Evolutionary conservation across 352 stramenopile genomes (phyloP).

Genomic region (Pythium biforme): DNA sequence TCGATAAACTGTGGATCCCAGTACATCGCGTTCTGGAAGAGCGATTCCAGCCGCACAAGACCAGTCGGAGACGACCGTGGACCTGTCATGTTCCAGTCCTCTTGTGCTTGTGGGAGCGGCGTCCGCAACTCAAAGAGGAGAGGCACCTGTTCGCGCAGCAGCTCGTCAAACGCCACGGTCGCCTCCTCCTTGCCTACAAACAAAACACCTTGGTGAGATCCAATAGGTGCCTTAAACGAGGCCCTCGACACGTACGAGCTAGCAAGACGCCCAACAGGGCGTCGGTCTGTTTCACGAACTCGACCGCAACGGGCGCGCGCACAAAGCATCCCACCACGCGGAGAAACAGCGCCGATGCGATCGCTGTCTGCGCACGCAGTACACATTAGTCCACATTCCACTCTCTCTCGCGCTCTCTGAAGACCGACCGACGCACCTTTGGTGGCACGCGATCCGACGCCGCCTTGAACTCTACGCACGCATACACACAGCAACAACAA

Average conservation of each 20-base stretch:
- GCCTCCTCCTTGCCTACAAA: slow-evolving; percentile 29
- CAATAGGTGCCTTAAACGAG: too few relatives aligned
- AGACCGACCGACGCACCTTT: background rate
- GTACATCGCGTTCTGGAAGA: slow-evolving; percentile 41
- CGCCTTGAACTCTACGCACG: background rate
- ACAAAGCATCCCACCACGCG: slow-evolving; percentile 15
- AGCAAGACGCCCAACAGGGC: slow-evolving; percentile 11
- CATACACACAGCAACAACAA: background rate
- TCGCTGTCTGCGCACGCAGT: slow-evolving; percentile 25
- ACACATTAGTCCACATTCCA: background rate
- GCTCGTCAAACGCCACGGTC: slow-evolving; percentile 41
- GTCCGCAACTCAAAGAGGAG: slow-evolving; percentile 40
- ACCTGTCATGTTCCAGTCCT: background rate
- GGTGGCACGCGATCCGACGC: slow-evolving; percentile 10
- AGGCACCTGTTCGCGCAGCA: slow-evolving; percentile 36
- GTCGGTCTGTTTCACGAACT: slow-evolving; percentile 10
- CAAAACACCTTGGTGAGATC: too few relatives aligned
- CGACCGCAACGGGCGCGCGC: background rate
- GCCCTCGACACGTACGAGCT: slow-evolving; percentile 2
- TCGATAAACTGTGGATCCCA: slow-evolving; percentile 43
- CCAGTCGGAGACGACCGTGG: background rate
- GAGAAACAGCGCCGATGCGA: slow-evolving; percentile 25
- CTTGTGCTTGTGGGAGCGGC: background rate
- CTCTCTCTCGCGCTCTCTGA: background rate
- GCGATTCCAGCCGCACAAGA: slow-evolving; percentile 35